Base-by-base conservation (phyloP, 306 rosid species). In the Erythrophleum fordii region DNA sequence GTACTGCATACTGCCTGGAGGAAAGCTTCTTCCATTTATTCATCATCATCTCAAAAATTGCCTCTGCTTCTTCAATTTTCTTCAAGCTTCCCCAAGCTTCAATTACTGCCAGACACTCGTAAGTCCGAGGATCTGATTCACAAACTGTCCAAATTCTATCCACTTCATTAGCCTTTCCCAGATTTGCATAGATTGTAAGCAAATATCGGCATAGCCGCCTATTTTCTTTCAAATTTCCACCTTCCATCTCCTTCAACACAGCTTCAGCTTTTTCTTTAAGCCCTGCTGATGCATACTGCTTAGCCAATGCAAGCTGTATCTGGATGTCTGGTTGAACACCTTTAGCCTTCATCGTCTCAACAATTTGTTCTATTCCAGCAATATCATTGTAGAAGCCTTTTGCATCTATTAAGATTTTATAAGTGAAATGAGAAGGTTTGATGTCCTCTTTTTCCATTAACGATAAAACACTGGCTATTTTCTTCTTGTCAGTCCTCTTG, bases 401-500 rank as follows among this genome's bases (percentile, higher is more conserved):
- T 41, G 82, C 13, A 56, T 91, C 97, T 64, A 95, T 80, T 64
- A 95, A 83, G 46, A 95, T 60, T 67, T 73, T 87, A 66, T 89
- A 93, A 45, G 95, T 86, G 76, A 88, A 83, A 72, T 11, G 22
- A 64, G 95, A 72, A 49, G 92, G 94, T 85, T 89, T 83, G 81
- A 93, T 82, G 70, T 88, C 85, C 83, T 91, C 95, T 65, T 82
- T 87, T 85, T 93, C 97, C 99, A 95, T 95, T 78, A 89, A 58
- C n/a, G 87, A 72, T 48, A 95, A 86, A 37, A 95, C 89, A 39
- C 86, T 91, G 17, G 91, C 83, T 67, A 95, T 81, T 88, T 91
- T 95, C 82, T 80, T 87, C 88, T 78, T 95, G 89, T 95, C 92
- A 26, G 28, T 28, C 85, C 80, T 87, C 85, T 86, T 93, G 85